Evolutionary conservation across 306 rosid species (phyloP).

Genomic region (Acacia confusa): DNA sequence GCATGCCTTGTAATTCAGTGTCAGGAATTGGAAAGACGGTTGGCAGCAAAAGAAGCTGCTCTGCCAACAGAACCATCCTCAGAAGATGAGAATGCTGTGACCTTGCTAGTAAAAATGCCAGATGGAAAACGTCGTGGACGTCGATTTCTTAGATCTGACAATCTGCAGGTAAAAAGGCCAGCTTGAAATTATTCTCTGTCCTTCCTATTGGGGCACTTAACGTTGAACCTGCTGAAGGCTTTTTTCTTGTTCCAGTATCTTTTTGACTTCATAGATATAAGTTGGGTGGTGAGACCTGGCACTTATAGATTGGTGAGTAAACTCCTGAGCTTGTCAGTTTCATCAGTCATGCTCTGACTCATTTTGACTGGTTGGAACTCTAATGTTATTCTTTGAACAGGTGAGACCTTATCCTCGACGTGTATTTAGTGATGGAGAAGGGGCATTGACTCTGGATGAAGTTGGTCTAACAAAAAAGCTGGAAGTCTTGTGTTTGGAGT

Average conservation of each 20-base stretch:
- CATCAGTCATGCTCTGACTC: background rate
- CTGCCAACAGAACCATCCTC: conserved; percentile 82
- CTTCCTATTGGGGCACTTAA: background rate
- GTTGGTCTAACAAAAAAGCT: conserved; percentile 86
- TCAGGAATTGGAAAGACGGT: conserved; percentile 81
- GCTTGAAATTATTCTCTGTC: background rate
- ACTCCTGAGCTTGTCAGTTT: background rate
- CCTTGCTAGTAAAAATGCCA: conserved; percentile 85
- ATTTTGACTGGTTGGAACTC: background rate
- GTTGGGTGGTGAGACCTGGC: conserved; percentile 76
- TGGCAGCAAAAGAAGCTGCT: conserved; percentile 77
- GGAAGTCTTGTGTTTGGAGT: conserved; percentile 81
- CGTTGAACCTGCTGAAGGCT: conserved; percentile 25
- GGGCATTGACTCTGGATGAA: conserved; percentile 60
- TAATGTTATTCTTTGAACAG: conserved; percentile 43
- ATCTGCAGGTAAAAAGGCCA: conserved; percentile 66
- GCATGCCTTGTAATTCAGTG: conserved; percentile 26
- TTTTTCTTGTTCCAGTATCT: conserved; percentile 63
- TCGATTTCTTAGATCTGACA: conserved; percentile 80
- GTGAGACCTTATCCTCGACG: conserved; percentile 98
- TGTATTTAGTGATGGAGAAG: conserved; percentile 69
- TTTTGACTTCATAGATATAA: conserved; percentile 83
- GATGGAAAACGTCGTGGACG: conserved; percentile 96
- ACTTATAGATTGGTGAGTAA: conserved; percentile 85
- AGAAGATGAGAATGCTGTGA: conserved; percentile 74